Percentiles rank a stretch among this genome's conserved stretches.
These are phyloP conservation scores for Achaetomium macrosporum DNA, from an alignment of 2,329 filamentous ascomycete species.

Conservation along the genomic window DNA sequence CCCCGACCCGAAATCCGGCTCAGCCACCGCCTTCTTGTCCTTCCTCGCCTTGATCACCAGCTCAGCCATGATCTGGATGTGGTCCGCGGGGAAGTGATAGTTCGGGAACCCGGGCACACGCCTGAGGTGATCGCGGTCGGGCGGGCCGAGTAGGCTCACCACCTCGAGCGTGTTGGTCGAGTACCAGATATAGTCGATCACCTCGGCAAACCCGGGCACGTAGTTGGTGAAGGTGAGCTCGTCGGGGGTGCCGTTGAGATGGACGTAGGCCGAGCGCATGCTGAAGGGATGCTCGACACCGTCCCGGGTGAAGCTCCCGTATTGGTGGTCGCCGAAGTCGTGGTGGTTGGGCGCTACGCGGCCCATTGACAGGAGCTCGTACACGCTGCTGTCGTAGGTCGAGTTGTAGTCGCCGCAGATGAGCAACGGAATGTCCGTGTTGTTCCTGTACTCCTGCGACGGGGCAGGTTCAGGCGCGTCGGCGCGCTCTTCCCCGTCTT, in stretches of 20 bases:
- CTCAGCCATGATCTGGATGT: constrained; percentile 82
- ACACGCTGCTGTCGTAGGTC: constrained; percentile 77
- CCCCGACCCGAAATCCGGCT: constrained; percentile 53
- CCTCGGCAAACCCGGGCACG: constrained; percentile 83
- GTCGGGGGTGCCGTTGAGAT: constrained; percentile 73
- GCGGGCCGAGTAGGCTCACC: constrained; percentile 75
- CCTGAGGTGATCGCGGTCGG: constrained; percentile 78
- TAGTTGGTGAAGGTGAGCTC: constrained; percentile 95
- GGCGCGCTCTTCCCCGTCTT: constrained; percentile 42
- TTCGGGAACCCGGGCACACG: constrained; percentile 87
- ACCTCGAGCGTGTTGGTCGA: constrained; percentile 85
- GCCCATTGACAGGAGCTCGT: constrained; percentile 80
- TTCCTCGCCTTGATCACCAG: constrained; percentile 85
- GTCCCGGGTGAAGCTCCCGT: constrained; percentile 86
- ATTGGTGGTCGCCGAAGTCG: constrained; percentile 74
- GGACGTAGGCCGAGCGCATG: constrained; percentile 81
- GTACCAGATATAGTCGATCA: constrained; percentile 98
- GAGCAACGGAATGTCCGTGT: constrained; percentile 81
- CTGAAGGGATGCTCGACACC: constrained; percentile 95
- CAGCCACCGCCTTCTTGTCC: constrained; percentile 64
- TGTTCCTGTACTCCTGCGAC: constrained; percentile 79
- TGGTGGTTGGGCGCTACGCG: constrained; percentile 70
- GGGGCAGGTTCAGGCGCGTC: constrained; percentile 62
- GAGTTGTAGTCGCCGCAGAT: constrained; percentile 98
- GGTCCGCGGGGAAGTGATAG: constrained; percentile 90